A percentile compares a stretch with the other conserved stretches of the same genome.
Evolutionary conservation across 352 stramenopile genomes (phyloP).

Genomic region (Phytophthora meadii): DNA sequence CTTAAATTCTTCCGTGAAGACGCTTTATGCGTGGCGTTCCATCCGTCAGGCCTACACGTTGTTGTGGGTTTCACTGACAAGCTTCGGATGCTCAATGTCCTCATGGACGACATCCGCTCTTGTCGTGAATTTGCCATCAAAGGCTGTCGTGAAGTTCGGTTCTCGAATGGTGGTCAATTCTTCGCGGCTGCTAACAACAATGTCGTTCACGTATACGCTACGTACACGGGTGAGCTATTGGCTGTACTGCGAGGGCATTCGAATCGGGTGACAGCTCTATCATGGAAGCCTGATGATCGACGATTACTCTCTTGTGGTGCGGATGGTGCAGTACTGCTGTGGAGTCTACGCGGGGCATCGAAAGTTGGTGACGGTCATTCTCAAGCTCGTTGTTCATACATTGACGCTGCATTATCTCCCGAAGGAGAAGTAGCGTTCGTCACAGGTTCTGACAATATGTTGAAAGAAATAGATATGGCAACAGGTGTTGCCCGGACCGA

Average conservation of each 20-base stretch:
- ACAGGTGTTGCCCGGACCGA: slow-evolving; percentile 64
- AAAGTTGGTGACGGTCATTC: slow-evolving; percentile 85
- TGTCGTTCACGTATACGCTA: slow-evolving; percentile 87
- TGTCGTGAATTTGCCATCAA: slow-evolving; percentile 94
- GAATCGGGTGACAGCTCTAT: slow-evolving; percentile 82
- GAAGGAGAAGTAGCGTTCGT: slow-evolving; percentile 86
- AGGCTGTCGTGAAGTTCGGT: slow-evolving; percentile 90
- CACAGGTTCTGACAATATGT: slow-evolving; percentile 89
- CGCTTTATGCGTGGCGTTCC: slow-evolving; percentile 87
- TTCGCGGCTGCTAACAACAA: slow-evolving; percentile 92
- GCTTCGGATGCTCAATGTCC: slow-evolving; percentile 93
- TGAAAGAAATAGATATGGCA: slow-evolving; percentile 91
- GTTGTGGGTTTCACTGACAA: slow-evolving; percentile 95
- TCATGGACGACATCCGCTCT: slow-evolving; percentile 94
- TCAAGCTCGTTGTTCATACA: slow-evolving; percentile 79
- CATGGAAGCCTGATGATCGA: slow-evolving; percentile 82
- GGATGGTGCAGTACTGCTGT: slow-evolving; percentile 80
- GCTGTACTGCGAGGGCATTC: slow-evolving; percentile 80
- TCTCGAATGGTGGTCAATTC: slow-evolving; percentile 91
- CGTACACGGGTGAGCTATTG: slow-evolving; percentile 80
- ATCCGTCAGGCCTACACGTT: slow-evolving; percentile 90
- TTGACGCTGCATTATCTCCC: slow-evolving; percentile 61
- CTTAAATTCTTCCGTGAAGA: slow-evolving; percentile 94
- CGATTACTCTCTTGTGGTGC: slow-evolving; percentile 79
- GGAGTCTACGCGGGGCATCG: slow-evolving; percentile 74